Percentiles rank a stretch among this genome's conserved stretches.
phyloP scores from a whole-genome alignment of 2,329 filamentous ascomycete species.

The Pleomassaria siparia region DNA sequence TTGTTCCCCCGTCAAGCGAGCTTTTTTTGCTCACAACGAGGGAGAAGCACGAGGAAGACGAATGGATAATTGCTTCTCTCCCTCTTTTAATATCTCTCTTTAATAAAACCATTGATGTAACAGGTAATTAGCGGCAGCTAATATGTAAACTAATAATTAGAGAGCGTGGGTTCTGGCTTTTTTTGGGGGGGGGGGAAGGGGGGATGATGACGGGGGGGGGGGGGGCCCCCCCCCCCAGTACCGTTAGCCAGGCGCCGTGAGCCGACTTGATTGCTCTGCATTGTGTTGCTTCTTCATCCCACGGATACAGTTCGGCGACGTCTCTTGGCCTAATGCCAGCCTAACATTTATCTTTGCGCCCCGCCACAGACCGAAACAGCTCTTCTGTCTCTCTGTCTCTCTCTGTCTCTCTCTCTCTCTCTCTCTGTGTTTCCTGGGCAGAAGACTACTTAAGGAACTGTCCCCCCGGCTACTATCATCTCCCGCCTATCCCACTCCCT shows the following conservation, averaged over 20 bases:
- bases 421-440: too few species aligned
- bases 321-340: constrained; percentile 37
- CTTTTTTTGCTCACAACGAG: constrained; percentile 5
- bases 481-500: background rate
- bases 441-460: constrained; percentile 30
- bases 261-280: constrained; percentile 24
- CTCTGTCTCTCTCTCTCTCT: too few species aligned
- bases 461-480: constrained; percentile 14
- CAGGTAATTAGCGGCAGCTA: constrained; percentile 21
- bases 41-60: background rate
- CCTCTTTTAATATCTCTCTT: too few species aligned
- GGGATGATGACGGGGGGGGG: background rate
- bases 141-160: too few species aligned
- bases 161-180: constrained; percentile 20
- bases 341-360: constrained; percentile 25
- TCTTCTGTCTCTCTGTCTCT: too few species aligned
- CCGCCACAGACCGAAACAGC: constrained; percentile 38
- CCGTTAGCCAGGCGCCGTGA: constrained; percentile 1
- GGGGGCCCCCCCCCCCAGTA: constrained; percentile 1
- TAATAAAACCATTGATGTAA: constrained; percentile 20
- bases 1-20: constrained; percentile 12
- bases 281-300: constrained; percentile 41
- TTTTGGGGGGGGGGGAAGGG: constrained; percentile 15
- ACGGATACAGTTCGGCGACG: constrained; percentile 42
- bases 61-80: too few species aligned